A percentile compares a stretch with the other conserved stretches of the same genome.
phyloP scores from a whole-genome alignment of 345 rosid genomes.

The Capsella bursapastoris region DNA sequence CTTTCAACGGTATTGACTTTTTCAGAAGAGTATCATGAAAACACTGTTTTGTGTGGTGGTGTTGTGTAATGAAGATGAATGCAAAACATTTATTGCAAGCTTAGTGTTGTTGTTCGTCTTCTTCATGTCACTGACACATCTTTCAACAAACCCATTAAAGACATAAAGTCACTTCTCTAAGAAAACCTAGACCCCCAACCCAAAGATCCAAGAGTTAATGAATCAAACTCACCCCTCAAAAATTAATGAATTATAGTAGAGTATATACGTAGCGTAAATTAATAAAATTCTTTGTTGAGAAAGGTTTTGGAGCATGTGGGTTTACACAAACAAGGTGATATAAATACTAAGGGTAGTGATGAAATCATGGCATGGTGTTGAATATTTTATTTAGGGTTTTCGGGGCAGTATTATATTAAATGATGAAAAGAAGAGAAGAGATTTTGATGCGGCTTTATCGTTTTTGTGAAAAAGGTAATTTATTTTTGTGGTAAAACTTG shows the following conservation, averaged over 20 bases:
- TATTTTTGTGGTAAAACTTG: constrained; percentile 29
- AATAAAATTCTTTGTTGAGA: constrained; percentile 49
- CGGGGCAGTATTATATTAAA: constrained; percentile 35
- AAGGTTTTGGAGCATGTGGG: constrained; percentile 67
- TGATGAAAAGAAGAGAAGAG: constrained; percentile 49
- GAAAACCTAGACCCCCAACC: constrained; percentile 36
- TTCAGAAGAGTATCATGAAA: constrained; percentile 46
- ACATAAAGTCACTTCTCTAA: constrained; percentile 47
- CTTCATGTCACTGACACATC: constrained; percentile 56
- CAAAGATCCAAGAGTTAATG: constrained; percentile 31
- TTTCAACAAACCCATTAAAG: constrained; percentile 50
- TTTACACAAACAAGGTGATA: constrained; percentile 47
- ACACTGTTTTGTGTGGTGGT: constrained; percentile 32
- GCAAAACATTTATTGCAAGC: constrained; percentile 57
- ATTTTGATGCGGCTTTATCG: constrained; percentile 49
- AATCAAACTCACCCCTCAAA: constrained; percentile 28
- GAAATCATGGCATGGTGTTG: constrained; percentile 55
- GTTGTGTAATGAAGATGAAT: constrained; percentile 57
- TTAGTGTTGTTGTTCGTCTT: constrained; percentile 50
- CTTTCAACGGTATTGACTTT: constrained; percentile 48
- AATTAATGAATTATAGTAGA: constrained; percentile 5
- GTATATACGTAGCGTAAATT: constrained; percentile 27
- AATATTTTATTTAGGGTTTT: not conserved
- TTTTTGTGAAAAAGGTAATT: constrained; percentile 8
- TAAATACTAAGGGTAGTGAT: constrained; percentile 64